These are phyloP conservation scores for Trichoderma orchidacearum DNA, from an alignment of 495 filamentous ascomycete species.

Conservation along the genomic window DNA sequence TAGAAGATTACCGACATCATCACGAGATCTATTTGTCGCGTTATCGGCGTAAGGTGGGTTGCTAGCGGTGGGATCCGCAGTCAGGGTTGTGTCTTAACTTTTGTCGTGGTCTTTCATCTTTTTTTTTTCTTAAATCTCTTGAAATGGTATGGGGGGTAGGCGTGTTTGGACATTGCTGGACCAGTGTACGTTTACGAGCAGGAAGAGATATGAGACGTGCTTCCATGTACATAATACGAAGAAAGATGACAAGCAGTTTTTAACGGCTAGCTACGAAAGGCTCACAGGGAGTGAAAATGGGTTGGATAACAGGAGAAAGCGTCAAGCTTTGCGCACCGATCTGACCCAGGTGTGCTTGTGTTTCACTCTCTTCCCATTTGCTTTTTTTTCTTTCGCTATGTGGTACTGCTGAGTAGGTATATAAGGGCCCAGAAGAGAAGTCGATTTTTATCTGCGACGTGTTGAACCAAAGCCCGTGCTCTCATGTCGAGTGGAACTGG, in stretches of 20 bases:
- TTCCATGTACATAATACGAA: neutral
- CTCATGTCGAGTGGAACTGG: conserved; percentile 45
- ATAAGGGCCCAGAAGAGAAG: neutral
- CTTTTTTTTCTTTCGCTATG: neutral
- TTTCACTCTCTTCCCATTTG: too few species aligned
- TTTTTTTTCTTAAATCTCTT: neutral
- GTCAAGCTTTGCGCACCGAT: neutral
- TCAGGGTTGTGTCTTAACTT: neutral
- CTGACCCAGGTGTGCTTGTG: neutral
- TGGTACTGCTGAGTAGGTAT: neutral
- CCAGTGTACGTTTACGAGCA: neutral
- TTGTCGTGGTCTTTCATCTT: neutral
- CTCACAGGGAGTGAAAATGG: neutral
- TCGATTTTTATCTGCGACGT: conserved; percentile 25
- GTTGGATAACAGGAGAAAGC: neutral
- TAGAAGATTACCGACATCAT: neutral
- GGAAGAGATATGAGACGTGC: neutral
- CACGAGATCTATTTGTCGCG: neutral
- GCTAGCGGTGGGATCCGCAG: neutral
- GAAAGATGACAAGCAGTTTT: neutral
- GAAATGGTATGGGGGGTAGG: neutral
- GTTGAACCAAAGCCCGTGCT: conserved; percentile 90
- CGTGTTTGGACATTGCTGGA: neutral
- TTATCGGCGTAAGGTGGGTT: neutral
- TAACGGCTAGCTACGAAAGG: neutral